A percentile compares a stretch with the other conserved stretches of the same genome.
Conservation (phyloP, 495 filamentous ascomycete species). For the Aspergillus carlsbadensis region DNA sequence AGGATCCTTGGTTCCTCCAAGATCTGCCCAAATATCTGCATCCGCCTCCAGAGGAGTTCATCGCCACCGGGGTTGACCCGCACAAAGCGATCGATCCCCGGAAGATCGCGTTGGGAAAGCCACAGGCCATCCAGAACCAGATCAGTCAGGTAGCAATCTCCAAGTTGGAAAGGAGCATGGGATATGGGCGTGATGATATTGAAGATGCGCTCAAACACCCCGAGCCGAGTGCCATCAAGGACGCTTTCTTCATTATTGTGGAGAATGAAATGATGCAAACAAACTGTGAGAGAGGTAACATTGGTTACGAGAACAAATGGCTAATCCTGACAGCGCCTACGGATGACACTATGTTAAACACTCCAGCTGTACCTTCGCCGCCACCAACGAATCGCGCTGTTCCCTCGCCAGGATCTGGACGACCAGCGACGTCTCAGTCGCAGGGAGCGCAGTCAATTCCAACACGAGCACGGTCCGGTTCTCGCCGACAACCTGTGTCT, state of each 20-base stretch:
- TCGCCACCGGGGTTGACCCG: slow-evolving; percentile 87
- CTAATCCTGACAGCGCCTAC: slow-evolving; percentile 37
- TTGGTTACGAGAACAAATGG: neutral
- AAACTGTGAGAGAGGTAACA: slow-evolving; percentile 60
- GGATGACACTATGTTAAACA: slow-evolving; percentile 39
- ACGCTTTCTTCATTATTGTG: slow-evolving; percentile 95
- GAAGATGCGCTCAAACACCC: slow-evolving; percentile 87
- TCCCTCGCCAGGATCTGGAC: slow-evolving; percentile 22
- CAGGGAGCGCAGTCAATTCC: slow-evolving; percentile 22
- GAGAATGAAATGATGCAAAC: slow-evolving; percentile 98
- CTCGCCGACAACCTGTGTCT: slow-evolving; percentile 28
- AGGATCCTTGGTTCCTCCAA: slow-evolving; percentile 92
- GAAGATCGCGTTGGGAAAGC: slow-evolving; percentile 74
- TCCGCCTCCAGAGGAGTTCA: slow-evolving; percentile 88
- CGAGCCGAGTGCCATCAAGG: slow-evolving; percentile 96
- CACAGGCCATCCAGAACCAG: slow-evolving; percentile 75
- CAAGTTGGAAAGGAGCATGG: slow-evolving; percentile 96
- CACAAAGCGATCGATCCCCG: slow-evolving; percentile 83
- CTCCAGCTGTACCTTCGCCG: slow-evolving; percentile 24
- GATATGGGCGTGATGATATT: slow-evolving; percentile 91
- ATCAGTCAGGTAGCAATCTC: slow-evolving; percentile 88
- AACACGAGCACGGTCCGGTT: slow-evolving; percentile 25
- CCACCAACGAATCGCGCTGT: slow-evolving; percentile 20
- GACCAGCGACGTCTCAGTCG: slow-evolving; percentile 21
- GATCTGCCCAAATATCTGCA: slow-evolving; percentile 82